A percentile compares a stretch with the other conserved stretches of the same genome.
phyloP scores from a whole-genome alignment of 2,329 filamentous ascomycete genomes.

The Drechslerella dactyloides region DNA sequence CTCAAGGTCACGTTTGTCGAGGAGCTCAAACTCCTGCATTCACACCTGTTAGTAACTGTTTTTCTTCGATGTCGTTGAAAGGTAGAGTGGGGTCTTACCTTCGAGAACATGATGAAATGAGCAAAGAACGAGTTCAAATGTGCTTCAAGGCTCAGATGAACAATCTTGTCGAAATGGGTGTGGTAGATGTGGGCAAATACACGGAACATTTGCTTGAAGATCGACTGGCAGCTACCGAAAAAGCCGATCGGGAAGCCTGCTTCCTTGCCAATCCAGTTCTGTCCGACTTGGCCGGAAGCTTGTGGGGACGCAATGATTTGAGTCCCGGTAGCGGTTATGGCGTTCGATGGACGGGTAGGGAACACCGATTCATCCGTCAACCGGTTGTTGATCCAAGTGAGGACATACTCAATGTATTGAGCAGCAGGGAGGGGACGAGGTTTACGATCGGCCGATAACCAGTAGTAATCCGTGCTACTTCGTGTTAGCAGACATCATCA shows the following conservation, averaged over 20 bases:
- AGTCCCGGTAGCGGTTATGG: conserved; percentile 56
- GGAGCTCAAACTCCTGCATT: conserved; percentile 54
- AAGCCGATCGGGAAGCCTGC: conserved; percentile 93
- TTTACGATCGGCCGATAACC: conserved; percentile 55
- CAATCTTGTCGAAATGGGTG: conserved; percentile 89
- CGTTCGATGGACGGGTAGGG: conserved; percentile 54
- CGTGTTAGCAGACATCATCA: background rate
- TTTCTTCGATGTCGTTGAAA: background rate
- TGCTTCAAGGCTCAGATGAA: conserved; percentile 79
- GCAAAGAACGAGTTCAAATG: conserved; percentile 87
- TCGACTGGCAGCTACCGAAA: conserved; percentile 85
- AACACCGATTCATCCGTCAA: conserved; percentile 55
- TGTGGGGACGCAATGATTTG: conserved; percentile 65
- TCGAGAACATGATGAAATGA: conserved; percentile 69
- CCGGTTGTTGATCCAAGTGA: conserved; percentile 55
- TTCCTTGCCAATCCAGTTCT: conserved; percentile 83
- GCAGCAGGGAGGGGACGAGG: conserved; percentile 54
- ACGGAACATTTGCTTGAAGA: conserved; percentile 98
- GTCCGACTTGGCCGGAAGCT: conserved; percentile 67
- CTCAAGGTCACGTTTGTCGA: conserved; percentile 55
- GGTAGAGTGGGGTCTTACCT: conserved; percentile 41
- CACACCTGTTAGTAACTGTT: conserved; percentile 11
- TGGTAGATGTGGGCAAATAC: conserved; percentile 98
- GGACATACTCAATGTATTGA: conserved; percentile 55
- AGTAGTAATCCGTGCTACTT: conserved; percentile 54